A percentile compares a stretch with the other conserved stretches of the same genome.
Conservation (phyloP, 169 alveolate species). For the Babesia ovis region DNA sequence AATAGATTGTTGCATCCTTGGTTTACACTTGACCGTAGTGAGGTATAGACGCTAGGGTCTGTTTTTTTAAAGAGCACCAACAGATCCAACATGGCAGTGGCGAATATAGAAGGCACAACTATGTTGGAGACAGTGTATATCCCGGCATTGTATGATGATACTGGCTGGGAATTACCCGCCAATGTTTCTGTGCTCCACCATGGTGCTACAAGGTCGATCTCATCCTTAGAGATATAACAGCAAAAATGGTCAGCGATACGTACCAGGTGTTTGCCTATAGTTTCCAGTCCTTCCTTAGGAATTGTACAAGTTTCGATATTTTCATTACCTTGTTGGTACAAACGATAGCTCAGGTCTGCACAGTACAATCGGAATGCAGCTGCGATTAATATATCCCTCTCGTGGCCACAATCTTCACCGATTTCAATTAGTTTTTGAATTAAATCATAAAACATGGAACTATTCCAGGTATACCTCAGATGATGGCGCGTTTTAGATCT, state of each 20-base stretch:
- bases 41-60: not conserved
- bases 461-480: conserved; percentile 7
- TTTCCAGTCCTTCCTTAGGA: too few species aligned
- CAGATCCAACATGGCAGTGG: conserved; percentile 9
- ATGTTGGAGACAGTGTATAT: not conserved
- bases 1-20: not conserved
- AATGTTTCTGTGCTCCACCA: conserved; percentile 11
- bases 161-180: conserved; percentile 18
- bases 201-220: not conserved
- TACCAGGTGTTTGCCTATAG: too few species aligned
- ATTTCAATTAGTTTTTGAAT: not conserved
- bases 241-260: too few species aligned
- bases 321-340: not conserved
- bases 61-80: not conserved
- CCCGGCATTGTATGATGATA: not conserved
- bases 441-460: not conserved
- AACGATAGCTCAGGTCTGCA: not conserved
- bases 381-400: not conserved
- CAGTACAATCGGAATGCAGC: conserved; percentile 1
- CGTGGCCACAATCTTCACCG: not conserved
- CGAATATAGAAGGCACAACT: not conserved
- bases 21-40: not conserved
- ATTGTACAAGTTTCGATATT: too few species aligned
- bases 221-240: too few species aligned
- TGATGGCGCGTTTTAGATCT: not conserved